Evolutionary conservation across 2,329 filamentous ascomycete genomes (phyloP).

Genomic region (Alternaria gaisen): DNA sequence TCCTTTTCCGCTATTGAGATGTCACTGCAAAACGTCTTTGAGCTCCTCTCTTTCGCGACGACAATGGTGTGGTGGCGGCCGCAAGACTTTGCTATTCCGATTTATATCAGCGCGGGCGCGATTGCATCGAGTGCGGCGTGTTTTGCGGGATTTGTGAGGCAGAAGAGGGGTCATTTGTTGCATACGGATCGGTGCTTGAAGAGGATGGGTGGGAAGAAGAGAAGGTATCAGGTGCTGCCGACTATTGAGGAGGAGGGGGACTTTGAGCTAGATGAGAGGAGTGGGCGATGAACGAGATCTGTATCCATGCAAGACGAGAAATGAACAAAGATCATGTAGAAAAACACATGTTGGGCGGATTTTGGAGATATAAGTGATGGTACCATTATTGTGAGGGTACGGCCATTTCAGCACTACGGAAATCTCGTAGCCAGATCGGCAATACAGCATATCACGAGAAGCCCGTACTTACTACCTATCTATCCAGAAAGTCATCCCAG

Average conservation of each 20-base stretch:
- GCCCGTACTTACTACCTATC: not conserved
- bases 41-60: conserved; percentile 70
- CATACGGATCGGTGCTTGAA: conserved; percentile 34
- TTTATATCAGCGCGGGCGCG: conserved; percentile 65
- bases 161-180: conserved; percentile 64
- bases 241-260: conserved; percentile 33
- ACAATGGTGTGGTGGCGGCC: conserved; percentile 72
- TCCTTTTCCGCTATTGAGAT: conserved; percentile 74
- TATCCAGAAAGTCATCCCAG: not conserved
- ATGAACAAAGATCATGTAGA: not conserved
- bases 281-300: not conserved
- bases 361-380: not conserved
- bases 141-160: conserved; percentile 67
- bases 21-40: conserved; percentile 73
- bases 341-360: no score
- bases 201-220: conserved; percentile 26
- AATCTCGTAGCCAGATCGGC: not conserved
- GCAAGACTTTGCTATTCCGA: conserved; percentile 70
- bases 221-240: conserved; percentile 29
- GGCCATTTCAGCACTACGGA: not conserved
- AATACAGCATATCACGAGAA: not conserved
- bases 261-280: conserved; percentile 16
- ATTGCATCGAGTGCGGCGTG: conserved; percentile 59
- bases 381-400: not conserved
- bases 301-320: not conserved